Conservation (phyloP, 257 asterid genomes). For the Solanum rostratum region DNA sequence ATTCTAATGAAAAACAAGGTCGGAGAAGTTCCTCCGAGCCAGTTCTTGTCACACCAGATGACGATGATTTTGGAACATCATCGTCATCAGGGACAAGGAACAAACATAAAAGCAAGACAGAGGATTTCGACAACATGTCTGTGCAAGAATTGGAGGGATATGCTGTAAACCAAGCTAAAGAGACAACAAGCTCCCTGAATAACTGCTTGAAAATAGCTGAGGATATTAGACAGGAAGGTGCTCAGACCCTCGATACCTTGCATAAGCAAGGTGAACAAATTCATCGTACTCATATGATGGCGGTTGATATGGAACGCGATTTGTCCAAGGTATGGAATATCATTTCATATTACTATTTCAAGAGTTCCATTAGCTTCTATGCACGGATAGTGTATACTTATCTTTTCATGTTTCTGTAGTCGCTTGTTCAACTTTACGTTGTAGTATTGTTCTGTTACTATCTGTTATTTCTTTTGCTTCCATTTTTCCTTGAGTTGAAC, state of each 20-base stretch:
- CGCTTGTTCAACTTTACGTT: too few species aligned
- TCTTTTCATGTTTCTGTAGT: background rate
- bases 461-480: too few species aligned
- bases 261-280: slow-evolving; percentile 92
- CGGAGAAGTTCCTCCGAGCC: slow-evolving; percentile 81
- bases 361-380: background rate
- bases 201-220: slow-evolving; percentile 74
- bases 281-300: slow-evolving; percentile 82
- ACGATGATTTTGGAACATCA: slow-evolving; percentile 32
- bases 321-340: slow-evolving; percentile 45
- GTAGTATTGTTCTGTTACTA: too few species aligned
- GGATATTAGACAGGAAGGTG: slow-evolving; percentile 61
- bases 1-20: slow-evolving; percentile 21
- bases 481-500: too few species aligned
- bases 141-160: slow-evolving; percentile 70
- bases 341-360: background rate
- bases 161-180: slow-evolving; percentile 61
- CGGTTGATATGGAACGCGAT: slow-evolving; percentile 77
- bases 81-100: slow-evolving; percentile 8
- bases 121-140: slow-evolving; percentile 62
- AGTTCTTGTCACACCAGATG: slow-evolving; percentile 20
- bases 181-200: slow-evolving; percentile 68
- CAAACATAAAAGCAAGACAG: slow-evolving; percentile 11
- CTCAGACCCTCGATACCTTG: slow-evolving; percentile 64
- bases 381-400: background rate